These are phyloP conservation scores for Aureobasidium subglaciale DNA, from an alignment of 2,329 filamentous ascomycete genomes.

Conservation along the genomic window DNA sequence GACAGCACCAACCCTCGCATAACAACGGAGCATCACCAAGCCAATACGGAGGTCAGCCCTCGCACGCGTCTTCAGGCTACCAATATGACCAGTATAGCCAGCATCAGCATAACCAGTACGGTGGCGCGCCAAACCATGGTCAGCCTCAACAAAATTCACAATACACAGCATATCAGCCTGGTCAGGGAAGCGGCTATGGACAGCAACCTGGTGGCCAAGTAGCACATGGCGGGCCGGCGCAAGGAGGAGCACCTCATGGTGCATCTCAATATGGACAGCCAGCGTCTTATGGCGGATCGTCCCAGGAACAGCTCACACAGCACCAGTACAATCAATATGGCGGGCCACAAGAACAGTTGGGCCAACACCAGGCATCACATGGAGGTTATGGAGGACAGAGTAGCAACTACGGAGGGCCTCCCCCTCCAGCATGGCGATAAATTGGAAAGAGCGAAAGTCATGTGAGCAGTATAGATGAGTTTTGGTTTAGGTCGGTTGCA, in stretches of 20 bases:
- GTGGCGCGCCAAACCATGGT: slow-evolving; percentile 18
- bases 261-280: not conserved
- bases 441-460: not conserved
- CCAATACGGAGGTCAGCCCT: slow-evolving; percentile 22
- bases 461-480: not conserved
- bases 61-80: slow-evolving; percentile 11
- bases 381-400: slow-evolving; percentile 16
- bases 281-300: not conserved
- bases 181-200: slow-evolving; percentile 20
- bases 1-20: slow-evolving; percentile 20
- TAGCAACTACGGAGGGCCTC: slow-evolving; percentile 19
- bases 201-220: slow-evolving; percentile 1
- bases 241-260: not conserved
- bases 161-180: slow-evolving; percentile 17
- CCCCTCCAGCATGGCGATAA: slow-evolving; percentile 25
- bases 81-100: slow-evolving; percentile 17
- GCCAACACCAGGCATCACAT: slow-evolving; percentile 2
- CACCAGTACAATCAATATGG: slow-evolving; percentile 15
- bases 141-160: slow-evolving; percentile 20
- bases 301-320: slow-evolving; percentile 7
- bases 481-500: not conserved
- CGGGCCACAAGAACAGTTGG: slow-evolving; percentile 3
- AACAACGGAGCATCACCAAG: slow-evolving; percentile 18
- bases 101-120: slow-evolving; percentile 18
- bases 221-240: slow-evolving; percentile 12